phyloP scores from a whole-genome alignment of 2,329 filamentous ascomycete genomes.

The Cladophialophora psammophila region DNA sequence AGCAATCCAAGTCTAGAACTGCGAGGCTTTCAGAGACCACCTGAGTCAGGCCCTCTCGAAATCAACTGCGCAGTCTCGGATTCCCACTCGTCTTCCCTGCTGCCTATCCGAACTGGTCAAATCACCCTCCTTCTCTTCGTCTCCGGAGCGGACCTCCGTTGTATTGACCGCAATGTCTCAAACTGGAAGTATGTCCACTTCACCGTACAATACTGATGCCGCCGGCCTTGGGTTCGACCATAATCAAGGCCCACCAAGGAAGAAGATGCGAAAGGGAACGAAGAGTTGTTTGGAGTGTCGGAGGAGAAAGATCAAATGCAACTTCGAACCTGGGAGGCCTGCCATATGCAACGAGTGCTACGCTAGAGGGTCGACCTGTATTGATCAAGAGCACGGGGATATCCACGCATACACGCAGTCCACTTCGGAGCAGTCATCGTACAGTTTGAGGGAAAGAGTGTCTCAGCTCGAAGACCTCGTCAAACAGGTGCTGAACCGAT shows the following conservation, averaged over 20 bases:
- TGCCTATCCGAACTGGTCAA: not conserved
- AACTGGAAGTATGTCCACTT: slow-evolving; percentile 31
- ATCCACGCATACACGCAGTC: slow-evolving; percentile 40
- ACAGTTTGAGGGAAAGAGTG: slow-evolving; percentile 50
- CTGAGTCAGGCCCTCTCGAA: not conserved
- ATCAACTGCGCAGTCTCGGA: not conserved
- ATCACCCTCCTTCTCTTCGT: not conserved
- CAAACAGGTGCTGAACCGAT: slow-evolving; percentile 44
- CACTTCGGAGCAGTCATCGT: slow-evolving; percentile 40
- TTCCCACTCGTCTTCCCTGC: not conserved
- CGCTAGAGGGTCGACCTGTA: slow-evolving; percentile 48
- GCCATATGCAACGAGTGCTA: slow-evolving; percentile 52
- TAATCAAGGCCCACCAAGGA: slow-evolving; percentile 47
- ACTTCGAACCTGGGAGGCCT: slow-evolving; percentile 45
- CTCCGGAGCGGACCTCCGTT: not conserved
- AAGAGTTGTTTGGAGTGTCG: slow-evolving; percentile 54
- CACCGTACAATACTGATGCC: slow-evolving; percentile 33
- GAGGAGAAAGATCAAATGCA: slow-evolving; percentile 54
- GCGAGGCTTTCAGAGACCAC: not conserved
- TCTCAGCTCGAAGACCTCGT: slow-evolving; percentile 49
- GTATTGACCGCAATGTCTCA: slow-evolving; percentile 16
- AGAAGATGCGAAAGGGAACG: slow-evolving; percentile 55
- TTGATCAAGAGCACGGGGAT: slow-evolving; percentile 50
- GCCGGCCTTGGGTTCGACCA: slow-evolving; percentile 37
- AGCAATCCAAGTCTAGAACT: not conserved